phyloP scores from a whole-genome alignment of 148 eudicot genomes.

The Polygonum aviculare region DNA sequence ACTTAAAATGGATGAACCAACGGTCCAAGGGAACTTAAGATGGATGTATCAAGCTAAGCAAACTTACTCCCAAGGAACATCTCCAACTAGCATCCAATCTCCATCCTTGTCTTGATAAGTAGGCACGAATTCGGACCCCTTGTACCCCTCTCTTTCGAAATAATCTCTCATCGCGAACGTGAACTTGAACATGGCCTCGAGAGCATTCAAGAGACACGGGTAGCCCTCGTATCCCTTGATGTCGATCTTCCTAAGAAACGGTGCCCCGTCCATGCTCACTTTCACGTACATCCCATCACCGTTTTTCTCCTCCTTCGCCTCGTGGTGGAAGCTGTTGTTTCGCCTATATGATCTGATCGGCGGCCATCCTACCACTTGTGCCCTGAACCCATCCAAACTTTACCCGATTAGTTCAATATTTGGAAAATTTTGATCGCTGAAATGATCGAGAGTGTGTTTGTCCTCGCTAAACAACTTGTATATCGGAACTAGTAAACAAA shows the following conservation, averaged over 20 bases:
- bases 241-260: background rate
- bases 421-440: too few relatives aligned
- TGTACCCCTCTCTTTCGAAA: background rate
- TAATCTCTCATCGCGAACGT: background rate
- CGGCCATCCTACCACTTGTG: background rate
- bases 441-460: too few relatives aligned
- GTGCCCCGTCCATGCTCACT: slow-evolving; percentile 7
- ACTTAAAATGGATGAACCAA: too few relatives aligned
- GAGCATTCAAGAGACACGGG: background rate
- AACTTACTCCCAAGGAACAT: background rate
- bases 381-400: background rate
- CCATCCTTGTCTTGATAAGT: background rate
- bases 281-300: background rate
- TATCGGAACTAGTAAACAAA: too few relatives aligned
- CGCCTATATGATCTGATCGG: background rate
- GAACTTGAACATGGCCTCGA: background rate
- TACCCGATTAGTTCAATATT: too few relatives aligned
- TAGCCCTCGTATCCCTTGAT: background rate
- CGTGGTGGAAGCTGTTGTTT: background rate
- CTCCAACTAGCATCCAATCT: background rate
- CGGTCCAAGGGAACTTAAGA: too few relatives aligned
- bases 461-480: too few relatives aligned
- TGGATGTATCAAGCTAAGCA: background rate
- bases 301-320: background rate
- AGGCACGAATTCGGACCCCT: background rate